Evolutionary conservation across 2,329 filamentous ascomycete species (phyloP).

Genomic region (Diaporthe ilicicola): DNA sequence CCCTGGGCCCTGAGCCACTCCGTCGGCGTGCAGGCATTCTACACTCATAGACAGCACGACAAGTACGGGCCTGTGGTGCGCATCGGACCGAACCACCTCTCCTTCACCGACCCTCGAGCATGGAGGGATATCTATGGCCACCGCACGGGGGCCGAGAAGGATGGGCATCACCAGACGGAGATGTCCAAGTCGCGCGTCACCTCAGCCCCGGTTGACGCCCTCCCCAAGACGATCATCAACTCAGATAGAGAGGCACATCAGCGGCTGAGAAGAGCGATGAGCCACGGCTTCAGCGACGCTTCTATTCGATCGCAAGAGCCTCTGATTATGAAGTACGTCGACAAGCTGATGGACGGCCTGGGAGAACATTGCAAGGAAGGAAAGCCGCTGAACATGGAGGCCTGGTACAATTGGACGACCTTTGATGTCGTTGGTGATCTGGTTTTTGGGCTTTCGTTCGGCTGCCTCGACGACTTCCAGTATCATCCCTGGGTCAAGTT

Average conservation of each 20-base stretch:
- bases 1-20: slow-evolving; percentile 12
- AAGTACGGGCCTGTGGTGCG: slow-evolving; percentile 53
- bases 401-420: slow-evolving; percentile 32
- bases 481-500: slow-evolving; percentile 33
- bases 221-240: neutral
- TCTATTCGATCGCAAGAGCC: slow-evolving; percentile 28
- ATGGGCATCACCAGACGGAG: slow-evolving; percentile 1
- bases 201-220: neutral
- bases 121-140: slow-evolving; percentile 47
- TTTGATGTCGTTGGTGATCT: slow-evolving; percentile 31
- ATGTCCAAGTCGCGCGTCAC: slow-evolving; percentile 20
- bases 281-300: slow-evolving; percentile 30
- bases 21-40: slow-evolving; percentile 13
- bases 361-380: slow-evolving; percentile 13
- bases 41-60: slow-evolving; percentile 39
- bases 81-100: slow-evolving; percentile 50
- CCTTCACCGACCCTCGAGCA: slow-evolving; percentile 44
- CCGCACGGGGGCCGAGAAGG: slow-evolving; percentile 12
- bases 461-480: slow-evolving; percentile 27
- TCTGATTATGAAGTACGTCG: slow-evolving; percentile 29
- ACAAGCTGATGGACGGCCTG: slow-evolving; percentile 21
- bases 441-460: slow-evolving; percentile 31
- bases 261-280: slow-evolving; percentile 10
- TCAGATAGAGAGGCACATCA: slow-evolving; percentile 27
- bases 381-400: slow-evolving; percentile 14